These are phyloP conservation scores for Neonectria ditissima DNA, from an alignment of 2,329 filamentous ascomycete species.

Conservation along the genomic window DNA sequence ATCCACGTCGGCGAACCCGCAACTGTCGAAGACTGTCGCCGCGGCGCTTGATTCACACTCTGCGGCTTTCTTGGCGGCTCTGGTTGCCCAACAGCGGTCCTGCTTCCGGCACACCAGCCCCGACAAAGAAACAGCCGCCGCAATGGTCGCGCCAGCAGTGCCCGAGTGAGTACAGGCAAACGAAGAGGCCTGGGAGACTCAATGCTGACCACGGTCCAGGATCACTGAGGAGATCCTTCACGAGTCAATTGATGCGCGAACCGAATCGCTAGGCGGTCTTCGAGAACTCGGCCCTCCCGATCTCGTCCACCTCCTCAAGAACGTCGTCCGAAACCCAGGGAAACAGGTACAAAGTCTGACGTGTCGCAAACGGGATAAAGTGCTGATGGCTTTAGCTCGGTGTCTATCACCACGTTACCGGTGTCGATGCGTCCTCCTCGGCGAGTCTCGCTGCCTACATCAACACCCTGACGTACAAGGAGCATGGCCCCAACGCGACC, in stretches of 20 bases:
- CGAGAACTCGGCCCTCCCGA: constrained; percentile 96
- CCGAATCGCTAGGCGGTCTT: constrained; percentile 85
- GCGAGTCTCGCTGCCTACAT: constrained; percentile 98
- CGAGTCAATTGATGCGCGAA: constrained; percentile 91
- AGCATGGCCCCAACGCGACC: constrained; percentile 75
- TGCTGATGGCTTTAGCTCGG: constrained; percentile 71
- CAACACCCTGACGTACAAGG: constrained; percentile 94
- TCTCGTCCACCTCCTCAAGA: constrained; percentile 92
- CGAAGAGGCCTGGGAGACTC: constrained; percentile 14
- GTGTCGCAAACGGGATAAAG: constrained; percentile 29
- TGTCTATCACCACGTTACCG: constrained; percentile 97
- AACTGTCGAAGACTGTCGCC: constrained; percentile 16
- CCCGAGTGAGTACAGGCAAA: constrained; percentile 70
- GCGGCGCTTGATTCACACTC: constrained; percentile 6
- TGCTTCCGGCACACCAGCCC: constrained; percentile 24
- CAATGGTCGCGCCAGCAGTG: constrained; percentile 80
- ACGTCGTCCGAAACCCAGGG: constrained; percentile 66
- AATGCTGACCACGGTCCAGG: constrained; percentile 61
- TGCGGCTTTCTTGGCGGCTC: constrained; percentile 16
- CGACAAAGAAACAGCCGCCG: constrained; percentile 45
- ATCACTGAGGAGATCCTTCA: constrained; percentile 94
- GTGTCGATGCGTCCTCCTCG: constrained; percentile 96
- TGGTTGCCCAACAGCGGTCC: constrained; percentile 8
- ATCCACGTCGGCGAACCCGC: constrained; percentile 30
- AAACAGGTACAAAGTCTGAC: constrained; percentile 61